Evolutionary conservation across 331 rosid species (phyloP).

Genomic region (Phaseolus coccineus): DNA sequence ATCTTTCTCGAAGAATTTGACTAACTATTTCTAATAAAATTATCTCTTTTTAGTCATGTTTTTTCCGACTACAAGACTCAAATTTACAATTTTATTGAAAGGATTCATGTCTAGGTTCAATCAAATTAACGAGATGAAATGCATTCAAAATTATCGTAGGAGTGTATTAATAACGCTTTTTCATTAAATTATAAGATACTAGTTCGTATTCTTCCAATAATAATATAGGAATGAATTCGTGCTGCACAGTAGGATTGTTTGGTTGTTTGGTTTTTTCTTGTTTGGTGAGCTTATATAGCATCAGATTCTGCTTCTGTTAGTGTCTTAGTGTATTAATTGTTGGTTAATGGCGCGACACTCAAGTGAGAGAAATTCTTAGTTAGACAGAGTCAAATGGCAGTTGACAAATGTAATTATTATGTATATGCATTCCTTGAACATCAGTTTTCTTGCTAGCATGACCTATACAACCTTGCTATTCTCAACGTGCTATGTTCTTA

Average conservation of each 20-base stretch:
- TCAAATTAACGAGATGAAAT: no score
- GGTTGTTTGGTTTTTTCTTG: not conserved
- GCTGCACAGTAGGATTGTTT: not conserved
- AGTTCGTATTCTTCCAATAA: not conserved
- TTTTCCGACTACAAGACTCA: no score
- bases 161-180: not conserved
- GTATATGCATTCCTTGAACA: not conserved
- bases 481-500: not conserved
- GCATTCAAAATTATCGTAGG: not conserved
- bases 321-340: not conserved
- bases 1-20: no score
- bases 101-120: no score
- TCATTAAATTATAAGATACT: no score
- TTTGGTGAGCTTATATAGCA: not conserved
- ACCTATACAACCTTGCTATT: not conserved
- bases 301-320: not conserved
- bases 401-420: not conserved
- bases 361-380: not conserved
- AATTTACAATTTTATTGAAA: no score
- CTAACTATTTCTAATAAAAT: no score
- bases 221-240: not conserved
- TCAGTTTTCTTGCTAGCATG: not conserved
- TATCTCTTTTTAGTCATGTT: no score
- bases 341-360: not conserved
- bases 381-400: not conserved